Evolutionary conservation across 495 filamentous ascomycete genomes (phyloP).

Genomic region (Aspergillus funiculosus): DNA sequence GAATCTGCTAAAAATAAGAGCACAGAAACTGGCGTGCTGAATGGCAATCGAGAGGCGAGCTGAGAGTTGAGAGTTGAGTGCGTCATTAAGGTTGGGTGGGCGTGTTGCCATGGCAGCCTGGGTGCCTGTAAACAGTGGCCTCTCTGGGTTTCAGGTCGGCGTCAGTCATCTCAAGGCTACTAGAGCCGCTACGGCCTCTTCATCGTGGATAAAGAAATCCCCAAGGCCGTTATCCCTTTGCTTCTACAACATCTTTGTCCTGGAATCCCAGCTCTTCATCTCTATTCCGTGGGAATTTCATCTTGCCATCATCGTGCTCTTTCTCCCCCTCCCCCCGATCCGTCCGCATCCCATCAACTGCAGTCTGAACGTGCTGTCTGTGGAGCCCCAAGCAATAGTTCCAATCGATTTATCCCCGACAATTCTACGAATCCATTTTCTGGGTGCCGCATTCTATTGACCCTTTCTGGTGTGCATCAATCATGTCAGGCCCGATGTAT

Average conservation of each 20-base stretch:
- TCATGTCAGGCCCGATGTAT: conserved; percentile 45
- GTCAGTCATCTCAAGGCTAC: conserved; percentile 3
- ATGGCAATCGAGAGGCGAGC: background rate
- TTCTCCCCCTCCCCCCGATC: background rate
- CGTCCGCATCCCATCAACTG: conserved; percentile 9
- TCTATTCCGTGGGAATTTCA: conserved; percentile 8
- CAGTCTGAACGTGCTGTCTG: conserved; percentile 13
- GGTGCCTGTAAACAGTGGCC: conserved; percentile 36
- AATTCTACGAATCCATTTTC: conserved; percentile 9
- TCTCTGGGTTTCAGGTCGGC: conserved; percentile 21
- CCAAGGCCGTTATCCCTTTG: conserved; percentile 15
- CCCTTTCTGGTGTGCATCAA: conserved; percentile 18
- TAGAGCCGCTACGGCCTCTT: conserved; percentile 11
- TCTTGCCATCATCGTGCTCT: conserved; percentile 3
- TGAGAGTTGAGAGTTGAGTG: conserved; percentile 12
- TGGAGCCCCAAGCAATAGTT: conserved; percentile 20
- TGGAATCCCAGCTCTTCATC: conserved; percentile 2
- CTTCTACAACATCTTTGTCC: conserved; percentile 13
- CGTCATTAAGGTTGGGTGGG: conserved; percentile 27
- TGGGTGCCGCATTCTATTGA: conserved; percentile 20
- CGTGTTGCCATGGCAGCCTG: conserved; percentile 43
- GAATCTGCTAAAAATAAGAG: conserved; percentile 18
- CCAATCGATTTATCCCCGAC: conserved; percentile 16
- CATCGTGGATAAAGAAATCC: conserved; percentile 15
- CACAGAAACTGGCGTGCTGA: background rate